Evolutionary conservation across 208 protist species (phyloP), one percentile per base, ranked within the genome.

Genomic region (Sergeia podlipaevii): DNA sequence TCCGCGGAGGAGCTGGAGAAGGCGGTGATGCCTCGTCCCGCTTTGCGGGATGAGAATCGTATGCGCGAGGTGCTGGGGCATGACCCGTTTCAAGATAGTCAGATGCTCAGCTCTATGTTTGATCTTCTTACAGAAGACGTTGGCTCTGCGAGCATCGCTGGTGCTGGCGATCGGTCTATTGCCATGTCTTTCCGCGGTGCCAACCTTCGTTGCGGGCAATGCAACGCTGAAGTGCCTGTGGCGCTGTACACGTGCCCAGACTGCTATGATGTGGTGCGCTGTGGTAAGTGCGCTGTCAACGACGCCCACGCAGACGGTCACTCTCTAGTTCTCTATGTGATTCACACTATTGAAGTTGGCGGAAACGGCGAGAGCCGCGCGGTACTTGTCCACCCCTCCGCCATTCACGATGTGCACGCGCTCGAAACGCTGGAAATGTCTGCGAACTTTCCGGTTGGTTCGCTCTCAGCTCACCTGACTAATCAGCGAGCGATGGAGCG

Each of bases 381-480:
- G 20, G 27, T 72, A 29, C 65, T 94, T 2, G 46, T 77, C 3
- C 78, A 77, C 24, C 67, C 80, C 18, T 73, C 68, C 20, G 55
- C 55, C 32, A 75, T 91, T 51, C 34, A 71, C 2, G 74, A 84
- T 30, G 52, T 69, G 39, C 80, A 91, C 59, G 64, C 73, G 29
- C 67, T 94, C 20, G 80, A 94, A 58, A 74, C 61, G 42, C 43
- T 94, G 5, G 82, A 91, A 55, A 87, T 86, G 71, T 62, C 60
- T 28, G 77, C 74, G 1, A 91, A 94, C 59, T 65, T 91, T 7
- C 82, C 82, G 0, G 52, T 45, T 1, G 82, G 80, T 15, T 55
- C 76, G n/a, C 64, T 90, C n/a, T 74, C 72, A 4, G 48, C 52
- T 34, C 71, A 74, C 28, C n/a, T 48, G 11, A 18, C 6, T 4